These are phyloP conservation scores for Epichloe baconii DNA, from an alignment of 2,329 filamentous ascomycete genomes.

Conservation along the genomic window DNA sequence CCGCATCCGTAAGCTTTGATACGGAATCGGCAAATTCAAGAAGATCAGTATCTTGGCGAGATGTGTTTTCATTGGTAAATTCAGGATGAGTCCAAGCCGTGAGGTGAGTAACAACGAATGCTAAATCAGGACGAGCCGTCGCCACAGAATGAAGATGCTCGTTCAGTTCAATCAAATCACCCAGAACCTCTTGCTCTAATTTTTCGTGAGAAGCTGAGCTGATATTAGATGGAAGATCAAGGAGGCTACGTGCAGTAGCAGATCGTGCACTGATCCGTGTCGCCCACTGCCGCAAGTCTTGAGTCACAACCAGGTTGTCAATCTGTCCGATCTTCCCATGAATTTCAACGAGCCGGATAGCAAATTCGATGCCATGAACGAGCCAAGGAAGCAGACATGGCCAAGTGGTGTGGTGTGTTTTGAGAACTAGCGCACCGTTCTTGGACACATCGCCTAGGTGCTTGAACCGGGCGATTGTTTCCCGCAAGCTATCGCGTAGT, in stretches of 20 bases:
- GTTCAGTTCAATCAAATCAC: conserved; percentile 24
- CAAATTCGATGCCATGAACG: conserved; percentile 52
- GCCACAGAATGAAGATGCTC: conserved; percentile 28
- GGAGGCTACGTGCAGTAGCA: conserved; percentile 27
- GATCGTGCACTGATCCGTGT: conserved; percentile 32
- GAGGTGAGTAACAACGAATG: conserved; percentile 54
- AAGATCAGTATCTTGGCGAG: conserved; percentile 12
- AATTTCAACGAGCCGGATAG: conserved; percentile 46
- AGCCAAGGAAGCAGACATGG: conserved; percentile 41
- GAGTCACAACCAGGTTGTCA: conserved; percentile 31
- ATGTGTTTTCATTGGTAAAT: conserved; percentile 7
- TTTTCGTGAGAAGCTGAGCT: conserved; percentile 23
- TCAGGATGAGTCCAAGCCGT: conserved; percentile 44
- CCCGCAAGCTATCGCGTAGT: conserved; percentile 26
- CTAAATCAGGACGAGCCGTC: conserved; percentile 38
- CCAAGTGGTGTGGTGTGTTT: conserved; percentile 12
- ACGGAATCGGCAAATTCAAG: conserved; percentile 42
- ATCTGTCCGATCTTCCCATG: conserved; percentile 51
- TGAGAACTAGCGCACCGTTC: conserved; percentile 11
- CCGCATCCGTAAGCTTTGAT: conserved; percentile 55
- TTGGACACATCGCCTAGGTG: conserved; percentile 19
- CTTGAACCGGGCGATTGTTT: conserved; percentile 23
- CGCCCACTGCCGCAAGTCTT: conserved; percentile 37
- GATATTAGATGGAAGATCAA: conserved; percentile 38
- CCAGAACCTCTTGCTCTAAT: conserved; percentile 22